phyloP scores from a whole-genome alignment of 495 filamentous ascomycete genomes.

The Niebla homalea region DNA sequence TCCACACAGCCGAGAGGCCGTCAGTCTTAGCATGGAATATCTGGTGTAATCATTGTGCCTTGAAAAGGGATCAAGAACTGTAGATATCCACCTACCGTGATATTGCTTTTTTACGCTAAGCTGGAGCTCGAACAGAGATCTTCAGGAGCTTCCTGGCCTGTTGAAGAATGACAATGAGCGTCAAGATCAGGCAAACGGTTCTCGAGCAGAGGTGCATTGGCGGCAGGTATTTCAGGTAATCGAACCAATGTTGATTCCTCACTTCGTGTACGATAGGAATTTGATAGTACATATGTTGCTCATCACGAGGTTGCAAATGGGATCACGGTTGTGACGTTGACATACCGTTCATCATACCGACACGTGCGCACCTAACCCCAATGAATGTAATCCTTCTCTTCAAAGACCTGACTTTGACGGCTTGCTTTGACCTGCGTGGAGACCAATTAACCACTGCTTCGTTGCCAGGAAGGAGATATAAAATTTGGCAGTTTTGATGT shows the following conservation, averaged over 20 bases:
- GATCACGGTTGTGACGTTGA: no score
- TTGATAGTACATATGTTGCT: constrained; percentile 51
- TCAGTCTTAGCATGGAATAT: constrained; percentile 92
- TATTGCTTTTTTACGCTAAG: background rate
- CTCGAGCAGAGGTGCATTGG: background rate
- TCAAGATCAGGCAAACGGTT: background rate
- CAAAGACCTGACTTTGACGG: no score
- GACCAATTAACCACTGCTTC: no score
- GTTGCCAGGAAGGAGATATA: no score
- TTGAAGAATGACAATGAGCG: background rate
- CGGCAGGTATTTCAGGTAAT: constrained; percentile 29
- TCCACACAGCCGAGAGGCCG: constrained; percentile 52
- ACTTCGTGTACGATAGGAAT: constrained; percentile 37
- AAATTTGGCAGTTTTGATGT: constrained; percentile 23
- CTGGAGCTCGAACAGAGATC: background rate
- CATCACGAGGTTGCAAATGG: constrained; percentile 32
- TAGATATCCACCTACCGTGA: no score
- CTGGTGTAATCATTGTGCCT: constrained; percentile 49
- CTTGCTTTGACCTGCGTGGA: no score
- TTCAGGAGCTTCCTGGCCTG: background rate
- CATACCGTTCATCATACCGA: no score
- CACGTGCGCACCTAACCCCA: no score
- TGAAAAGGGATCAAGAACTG: background rate
- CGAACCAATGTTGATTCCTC: constrained; percentile 38
- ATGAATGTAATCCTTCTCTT: no score